phyloP scores from a whole-genome alignment of 2,329 filamentous ascomycete genomes.

The Penicillium rolfsii region DNA sequence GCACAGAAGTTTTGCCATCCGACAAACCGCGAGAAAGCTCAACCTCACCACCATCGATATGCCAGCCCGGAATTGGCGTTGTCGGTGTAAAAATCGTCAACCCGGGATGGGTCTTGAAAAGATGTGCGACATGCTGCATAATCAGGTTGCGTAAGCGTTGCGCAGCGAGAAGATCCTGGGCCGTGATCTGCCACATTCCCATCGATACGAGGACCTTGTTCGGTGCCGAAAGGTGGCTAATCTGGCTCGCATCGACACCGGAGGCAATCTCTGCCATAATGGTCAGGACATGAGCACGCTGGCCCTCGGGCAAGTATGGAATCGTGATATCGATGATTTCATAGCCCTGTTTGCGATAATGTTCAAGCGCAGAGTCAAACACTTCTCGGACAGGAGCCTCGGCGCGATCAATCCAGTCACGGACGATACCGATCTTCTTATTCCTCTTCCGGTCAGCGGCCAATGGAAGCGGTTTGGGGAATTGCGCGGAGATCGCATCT shows the following conservation, averaged over 20 bases:
- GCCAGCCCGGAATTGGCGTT: slow-evolving; percentile 75
- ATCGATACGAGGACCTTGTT: slow-evolving; percentile 73
- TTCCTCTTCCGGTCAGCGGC: slow-evolving; percentile 38
- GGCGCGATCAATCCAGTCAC: slow-evolving; percentile 70
- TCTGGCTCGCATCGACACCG: slow-evolving; percentile 53
- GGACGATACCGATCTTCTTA: slow-evolving; percentile 72
- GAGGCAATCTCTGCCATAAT: slow-evolving; percentile 73
- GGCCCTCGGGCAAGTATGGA: slow-evolving; percentile 66
- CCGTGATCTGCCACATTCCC: slow-evolving; percentile 63
- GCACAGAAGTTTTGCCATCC: slow-evolving; percentile 72
- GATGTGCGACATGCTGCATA: slow-evolving; percentile 74
- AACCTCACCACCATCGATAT: slow-evolving; percentile 62
- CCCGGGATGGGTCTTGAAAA: slow-evolving; percentile 72
- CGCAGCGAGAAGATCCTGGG: slow-evolving; percentile 71
- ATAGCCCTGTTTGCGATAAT: slow-evolving; percentile 51
- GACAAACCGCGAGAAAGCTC: slow-evolving; percentile 67
- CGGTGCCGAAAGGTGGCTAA: slow-evolving; percentile 62
- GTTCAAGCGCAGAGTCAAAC: slow-evolving; percentile 65
- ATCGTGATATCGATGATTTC: slow-evolving; percentile 55
- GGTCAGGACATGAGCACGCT: slow-evolving; percentile 74
- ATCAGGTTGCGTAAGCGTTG: slow-evolving; percentile 73
- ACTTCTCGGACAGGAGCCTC: slow-evolving; percentile 64
- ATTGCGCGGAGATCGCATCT: slow-evolving; percentile 63
- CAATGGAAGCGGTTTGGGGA: slow-evolving; percentile 57
- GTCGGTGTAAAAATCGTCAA: slow-evolving; percentile 80